Evolutionary conservation across 2,329 filamentous ascomycete species (phyloP).

Genomic region (Penicillium sp.): DNA sequence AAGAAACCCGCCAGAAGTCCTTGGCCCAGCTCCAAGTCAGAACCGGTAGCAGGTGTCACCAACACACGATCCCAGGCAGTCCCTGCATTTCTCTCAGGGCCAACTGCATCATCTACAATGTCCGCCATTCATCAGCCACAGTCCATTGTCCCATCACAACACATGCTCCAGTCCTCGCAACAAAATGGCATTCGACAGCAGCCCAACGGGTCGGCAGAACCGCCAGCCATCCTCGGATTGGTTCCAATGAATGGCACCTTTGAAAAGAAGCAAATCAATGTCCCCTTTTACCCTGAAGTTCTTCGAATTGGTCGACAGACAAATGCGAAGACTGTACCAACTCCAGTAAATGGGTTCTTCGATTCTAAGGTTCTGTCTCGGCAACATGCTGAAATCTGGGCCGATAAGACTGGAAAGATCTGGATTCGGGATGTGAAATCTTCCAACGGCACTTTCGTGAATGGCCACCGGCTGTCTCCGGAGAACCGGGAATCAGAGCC

Average conservation of each 20-base stretch:
- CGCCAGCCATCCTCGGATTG: constrained; percentile 78
- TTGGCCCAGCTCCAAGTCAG: constrained; percentile 66
- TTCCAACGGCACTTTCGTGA: constrained; percentile 98
- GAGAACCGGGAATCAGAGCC: constrained; percentile 97
- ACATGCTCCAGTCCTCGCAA: constrained; percentile 63
- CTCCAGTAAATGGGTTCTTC: constrained; percentile 89
- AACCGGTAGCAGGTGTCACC: constrained; percentile 63
- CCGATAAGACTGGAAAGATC: constrained; percentile 79
- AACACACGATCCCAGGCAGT: constrained; percentile 63
- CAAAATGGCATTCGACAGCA: constrained; percentile 56
- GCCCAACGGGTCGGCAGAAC: constrained; percentile 51
- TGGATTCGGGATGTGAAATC: constrained; percentile 98
- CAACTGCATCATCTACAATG: constrained; percentile 62
- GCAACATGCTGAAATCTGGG: constrained; percentile 95
- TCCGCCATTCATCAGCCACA: constrained; percentile 63
- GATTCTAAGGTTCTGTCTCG: constrained; percentile 96
- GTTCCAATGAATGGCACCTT: constrained; percentile 94
- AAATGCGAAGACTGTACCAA: constrained; percentile 93
- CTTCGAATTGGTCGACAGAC: constrained; percentile 94
- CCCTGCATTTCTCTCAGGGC: constrained; percentile 57
- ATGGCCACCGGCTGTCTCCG: constrained; percentile 81
- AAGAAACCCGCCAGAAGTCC: constrained; percentile 54
- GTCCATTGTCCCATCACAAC: constrained; percentile 67
- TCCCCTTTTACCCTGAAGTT: constrained; percentile 92
- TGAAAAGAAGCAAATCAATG: constrained; percentile 91